Evolutionary conservation across 305 asterid species (phyloP), one percentile per base, ranked within the genome.

Genomic region (Withania somnifera): DNA sequence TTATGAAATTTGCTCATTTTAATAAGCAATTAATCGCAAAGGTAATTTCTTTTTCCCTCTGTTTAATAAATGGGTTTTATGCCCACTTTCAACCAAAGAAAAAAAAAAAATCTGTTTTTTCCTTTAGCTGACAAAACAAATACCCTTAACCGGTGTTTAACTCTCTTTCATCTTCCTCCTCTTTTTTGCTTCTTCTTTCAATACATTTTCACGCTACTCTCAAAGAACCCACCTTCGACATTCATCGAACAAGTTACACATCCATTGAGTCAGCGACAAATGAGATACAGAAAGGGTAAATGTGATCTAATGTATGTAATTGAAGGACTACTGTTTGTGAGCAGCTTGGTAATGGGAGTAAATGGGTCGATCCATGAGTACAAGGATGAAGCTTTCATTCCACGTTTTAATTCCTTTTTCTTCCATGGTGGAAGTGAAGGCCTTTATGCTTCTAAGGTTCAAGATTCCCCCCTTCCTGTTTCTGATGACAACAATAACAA

Each of bases 341-440:
- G 63, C 81, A 52, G 64, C 56, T 82, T 67, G 84, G 51, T 68
- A 19, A 19, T 77, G 24, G 87, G 87, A 50, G 99, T 92, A 66
- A 83, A 82, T 73, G 98, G 93, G 24, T 95, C 98, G 93, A 95
- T 95, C 95, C 99, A 94, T 80, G 98, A 95, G 86, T 95, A 94
- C 85, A 92, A 83, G 87, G 91, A 93, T 64, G 98, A 91, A 82
- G 91, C 88, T 61, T 94, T 95, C 86, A 94, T 89, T 81, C 98
- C 98, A 82, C 94, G 97, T 71, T 91, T 86, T 91, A 91, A 95
- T 89, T 93, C 98, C 0, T 93, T 85, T 92, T 95, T 94, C 88
- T 92, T 94, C 79, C 97, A 94, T 86, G 99, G 99, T 57, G 99
- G 92, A 10, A 85, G 89, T 77, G 92, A 95, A 83, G 99, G 99